Base-by-base conservation (phyloP, 2,329 filamentous ascomycete genomes). In the Karstenula rhodostoma region DNA sequence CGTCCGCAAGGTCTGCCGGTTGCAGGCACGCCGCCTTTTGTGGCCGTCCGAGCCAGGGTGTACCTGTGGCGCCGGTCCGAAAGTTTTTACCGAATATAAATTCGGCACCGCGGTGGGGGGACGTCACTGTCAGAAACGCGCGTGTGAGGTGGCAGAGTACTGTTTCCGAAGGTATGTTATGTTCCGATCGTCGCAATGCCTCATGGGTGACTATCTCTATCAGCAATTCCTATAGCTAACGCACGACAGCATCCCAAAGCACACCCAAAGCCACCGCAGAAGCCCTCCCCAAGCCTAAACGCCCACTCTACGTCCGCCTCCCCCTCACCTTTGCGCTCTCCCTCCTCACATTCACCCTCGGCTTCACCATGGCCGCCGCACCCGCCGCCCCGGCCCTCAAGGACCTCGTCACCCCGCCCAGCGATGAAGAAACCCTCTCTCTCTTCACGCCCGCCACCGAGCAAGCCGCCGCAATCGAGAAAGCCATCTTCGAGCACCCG, bases 401-500 rank as follows among this genome's bases (percentile, higher is more conserved):
- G 50, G 81, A 79, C 55, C 77, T 87, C 63, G 65, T 85, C 60
- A 79, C 82, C 60, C 86, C 86, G 3, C 85, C 85, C 65, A 86
- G 86, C 32, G 91, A 96, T 79, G 87, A 86, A 70, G 91, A 96
- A 68, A 91, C 90, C 23, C 85, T 95, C 62, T 75, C 78, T 4
- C 82, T 90, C 66, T 97, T 87, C 81, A 78, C 78, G 87, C 15
- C 75, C 78, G 33, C 86, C 87, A 73, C 85, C 84, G 12, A 68
- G 74, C 44, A 78, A 80, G 51, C 79, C 75, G 64, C 76, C 23
- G 84, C 86, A 63, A 87, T 96, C 69, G 90, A 97, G 67, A 83
- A 87, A 9, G 86, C 87, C 72, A 92, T 98, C 77, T 86, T 89
- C 72, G 86, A 83, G 48, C 93, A 95, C 80, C 90, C 92, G 1